Percentiles rank a stretch among this genome's conserved stretches.
Evolutionary conservation across 2,329 filamentous ascomycete species (phyloP).

Genomic region (Rugonectria rugulosa): DNA sequence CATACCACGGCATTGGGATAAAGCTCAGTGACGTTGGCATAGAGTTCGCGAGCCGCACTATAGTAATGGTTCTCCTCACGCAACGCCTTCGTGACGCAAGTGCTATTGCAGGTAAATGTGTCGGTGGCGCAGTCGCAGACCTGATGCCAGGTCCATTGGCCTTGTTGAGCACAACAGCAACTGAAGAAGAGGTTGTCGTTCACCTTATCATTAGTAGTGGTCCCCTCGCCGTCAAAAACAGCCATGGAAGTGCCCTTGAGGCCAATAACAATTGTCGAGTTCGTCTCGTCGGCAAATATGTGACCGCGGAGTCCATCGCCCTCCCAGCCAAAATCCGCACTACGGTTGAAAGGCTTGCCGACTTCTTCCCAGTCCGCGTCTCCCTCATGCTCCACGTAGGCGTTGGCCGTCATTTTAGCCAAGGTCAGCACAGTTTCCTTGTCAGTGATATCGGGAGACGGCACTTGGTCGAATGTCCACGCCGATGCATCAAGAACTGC

Average conservation of each 20-base stretch:
- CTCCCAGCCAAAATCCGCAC: constrained; percentile 92
- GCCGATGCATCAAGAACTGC: constrained; percentile 74
- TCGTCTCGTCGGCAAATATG: constrained; percentile 86
- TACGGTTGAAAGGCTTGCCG: constrained; percentile 81
- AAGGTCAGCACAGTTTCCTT: constrained; percentile 84
- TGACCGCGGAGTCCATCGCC: constrained; percentile 88
- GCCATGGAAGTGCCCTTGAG: constrained; percentile 91
- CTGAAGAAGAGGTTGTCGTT: constrained; percentile 99
- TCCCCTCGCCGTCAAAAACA: constrained; percentile 95
- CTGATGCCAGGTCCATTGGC: constrained; percentile 87
- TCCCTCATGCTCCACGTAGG: constrained; percentile 79
- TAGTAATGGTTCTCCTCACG: constrained; percentile 90
- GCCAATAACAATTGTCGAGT: constrained; percentile 88
- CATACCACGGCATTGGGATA: constrained; percentile 88
- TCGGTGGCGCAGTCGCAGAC: constrained; percentile 92
- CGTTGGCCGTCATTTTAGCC: constrained; percentile 87
- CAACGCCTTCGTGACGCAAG: constrained; percentile 80
- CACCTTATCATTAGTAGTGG: constrained; percentile 95
- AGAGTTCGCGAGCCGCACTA: constrained; percentile 85
- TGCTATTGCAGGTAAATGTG: constrained; percentile 91
- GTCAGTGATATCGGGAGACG: constrained; percentile 83
- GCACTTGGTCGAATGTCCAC: constrained; percentile 83
- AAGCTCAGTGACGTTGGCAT: constrained; percentile 87
- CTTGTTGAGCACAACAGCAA: constrained; percentile 95
- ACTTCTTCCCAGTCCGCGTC: constrained; percentile 86